Base-by-base conservation (phyloP, 257 asterid species). In the Solanum arcanum region DNA sequence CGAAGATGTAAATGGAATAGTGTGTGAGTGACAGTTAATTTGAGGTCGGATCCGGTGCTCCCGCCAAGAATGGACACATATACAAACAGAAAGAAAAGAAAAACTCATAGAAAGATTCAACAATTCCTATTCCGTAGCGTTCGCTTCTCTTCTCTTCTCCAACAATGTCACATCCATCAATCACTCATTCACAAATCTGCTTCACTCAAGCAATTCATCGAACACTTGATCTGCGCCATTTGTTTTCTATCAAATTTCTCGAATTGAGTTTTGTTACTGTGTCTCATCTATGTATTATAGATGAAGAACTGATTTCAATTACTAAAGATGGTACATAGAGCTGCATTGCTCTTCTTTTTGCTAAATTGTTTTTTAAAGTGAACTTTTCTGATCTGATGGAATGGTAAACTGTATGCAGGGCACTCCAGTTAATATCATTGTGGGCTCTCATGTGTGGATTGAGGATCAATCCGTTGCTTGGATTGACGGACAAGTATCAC, bases 351-450 rank as follows among this genome's bases (percentile, higher is more conserved):
- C 14, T 14, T 68, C 23, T 16, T 68, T 13, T 66, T 56, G 64
- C n/a, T 56, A 56, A 2, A 56, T 23, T 64, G 29, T 10, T n/a
- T 60, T 60, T 15, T 59, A 20, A 59, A 52, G 66, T 59, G 66
- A 59, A 59, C 66, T 59, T 74, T 62, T 33, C 75, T 66, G 27
- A 66, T 84, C 81, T 66, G 81, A 84, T 70, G 41, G 78, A 84
- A 84, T 29, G n/a, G 60, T 47, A 68, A 68, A 64, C 27, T 64
- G 12, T 41, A 52, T 86, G 88, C 88, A 86, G 83, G 23, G 83
- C n/a, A 86, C 87, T 23, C 83, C 88, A 27, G 88, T 86, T n/a
- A 86, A 86, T 52, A 86, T 86, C 44, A 86, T 86, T 46, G 88
- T 72, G 20, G 88, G 88, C 8, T 72, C 88, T 49, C 88, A 73